These are phyloP conservation scores for Globisporangium radiosum DNA, from an alignment of 352 stramenopile genomes.

Conservation along the genomic window DNA sequence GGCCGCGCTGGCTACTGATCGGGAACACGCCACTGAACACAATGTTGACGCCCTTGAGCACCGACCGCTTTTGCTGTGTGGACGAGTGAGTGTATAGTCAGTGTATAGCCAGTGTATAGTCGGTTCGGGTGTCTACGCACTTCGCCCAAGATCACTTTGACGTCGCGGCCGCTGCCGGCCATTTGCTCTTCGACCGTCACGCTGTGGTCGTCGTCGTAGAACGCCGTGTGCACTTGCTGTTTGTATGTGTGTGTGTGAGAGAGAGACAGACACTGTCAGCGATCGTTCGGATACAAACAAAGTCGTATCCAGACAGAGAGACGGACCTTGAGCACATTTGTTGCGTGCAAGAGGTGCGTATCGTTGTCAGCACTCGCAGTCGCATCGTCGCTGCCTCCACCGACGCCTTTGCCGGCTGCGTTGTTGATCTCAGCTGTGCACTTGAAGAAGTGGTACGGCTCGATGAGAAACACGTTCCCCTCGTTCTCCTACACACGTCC, in stretches of 20 bases:
- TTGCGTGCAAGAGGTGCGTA: conserved; percentile 46
- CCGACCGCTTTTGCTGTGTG: conserved; percentile 54
- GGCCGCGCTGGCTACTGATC: conserved; percentile 39
- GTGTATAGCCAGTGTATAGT: not conserved
- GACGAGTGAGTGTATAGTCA: not conserved
- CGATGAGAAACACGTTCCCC: conserved; percentile 82
- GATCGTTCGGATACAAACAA: no score
- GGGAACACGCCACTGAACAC: conserved; percentile 83
- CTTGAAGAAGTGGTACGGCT: conserved; percentile 83
- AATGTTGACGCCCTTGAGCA: conserved; percentile 57
- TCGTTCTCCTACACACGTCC: conserved; percentile 51
- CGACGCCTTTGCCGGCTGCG: conserved; percentile 41
- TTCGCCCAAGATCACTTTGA: conserved; percentile 62
- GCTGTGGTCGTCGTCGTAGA: conserved; percentile 51
- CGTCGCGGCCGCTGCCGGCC: conserved; percentile 51
- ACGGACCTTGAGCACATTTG: conserved; percentile 48
- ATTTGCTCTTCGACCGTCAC: conserved; percentile 67
- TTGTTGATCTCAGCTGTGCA: conserved; percentile 83
- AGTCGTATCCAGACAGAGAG: not conserved
- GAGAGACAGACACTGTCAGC: no score
- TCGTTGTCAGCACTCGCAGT: conserved; percentile 24
- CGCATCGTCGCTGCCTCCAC: conserved; percentile 35
- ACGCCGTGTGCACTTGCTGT: conserved; percentile 50
- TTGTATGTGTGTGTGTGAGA: no score
- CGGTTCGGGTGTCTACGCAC: conserved; percentile 16